phyloP scores from a whole-genome alignment of 352 stramenopile genomes.

The Pythium guiyangense region DNA sequence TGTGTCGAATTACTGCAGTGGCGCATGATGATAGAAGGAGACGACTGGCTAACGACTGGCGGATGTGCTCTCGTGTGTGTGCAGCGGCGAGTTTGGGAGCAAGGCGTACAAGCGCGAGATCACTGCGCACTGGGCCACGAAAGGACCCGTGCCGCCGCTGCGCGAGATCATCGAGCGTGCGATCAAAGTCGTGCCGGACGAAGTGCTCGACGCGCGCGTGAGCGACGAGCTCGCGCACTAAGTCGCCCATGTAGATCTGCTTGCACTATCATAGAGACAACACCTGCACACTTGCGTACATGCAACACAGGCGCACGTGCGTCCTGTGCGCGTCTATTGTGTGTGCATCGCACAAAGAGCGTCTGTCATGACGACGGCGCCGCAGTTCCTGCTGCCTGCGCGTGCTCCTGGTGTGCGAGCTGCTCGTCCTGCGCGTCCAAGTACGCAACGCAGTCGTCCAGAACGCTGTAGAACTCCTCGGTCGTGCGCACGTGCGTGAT shows the following conservation, averaged over 20 bases:
- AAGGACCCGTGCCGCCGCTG: conserved; percentile 55
- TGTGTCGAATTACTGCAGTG: background rate
- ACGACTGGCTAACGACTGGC: background rate
- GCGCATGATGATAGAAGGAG: background rate
- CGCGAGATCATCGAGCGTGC: conserved; percentile 73
- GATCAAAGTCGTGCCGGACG: conserved; percentile 58
- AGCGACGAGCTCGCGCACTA: conserved; percentile 42
- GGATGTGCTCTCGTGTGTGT: background rate
- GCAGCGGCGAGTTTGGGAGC: conserved; percentile 65
- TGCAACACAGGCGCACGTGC: background rate
- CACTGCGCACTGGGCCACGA: conserved; percentile 57
- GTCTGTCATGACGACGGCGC: too few relatives aligned
- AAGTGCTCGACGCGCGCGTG: conserved; percentile 64
- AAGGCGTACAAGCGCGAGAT: conserved; percentile 83
- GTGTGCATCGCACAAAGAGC: too few relatives aligned
- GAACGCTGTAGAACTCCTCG: conserved; percentile 49
- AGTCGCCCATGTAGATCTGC: conserved; percentile 1
- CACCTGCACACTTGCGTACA: background rate
- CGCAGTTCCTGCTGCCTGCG: too few relatives aligned
- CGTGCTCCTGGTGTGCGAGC: conserved; percentile 3
- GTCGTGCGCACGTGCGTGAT: conserved; percentile 38
- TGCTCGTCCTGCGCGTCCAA: conserved; percentile 20
- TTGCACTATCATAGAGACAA: conserved; percentile 6
- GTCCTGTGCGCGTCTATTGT: too few relatives aligned
- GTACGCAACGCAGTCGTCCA: conserved; percentile 46